phyloP scores from a whole-genome alignment of 2,329 filamentous ascomycete genomes.

The Grosmannia penicillata region DNA sequence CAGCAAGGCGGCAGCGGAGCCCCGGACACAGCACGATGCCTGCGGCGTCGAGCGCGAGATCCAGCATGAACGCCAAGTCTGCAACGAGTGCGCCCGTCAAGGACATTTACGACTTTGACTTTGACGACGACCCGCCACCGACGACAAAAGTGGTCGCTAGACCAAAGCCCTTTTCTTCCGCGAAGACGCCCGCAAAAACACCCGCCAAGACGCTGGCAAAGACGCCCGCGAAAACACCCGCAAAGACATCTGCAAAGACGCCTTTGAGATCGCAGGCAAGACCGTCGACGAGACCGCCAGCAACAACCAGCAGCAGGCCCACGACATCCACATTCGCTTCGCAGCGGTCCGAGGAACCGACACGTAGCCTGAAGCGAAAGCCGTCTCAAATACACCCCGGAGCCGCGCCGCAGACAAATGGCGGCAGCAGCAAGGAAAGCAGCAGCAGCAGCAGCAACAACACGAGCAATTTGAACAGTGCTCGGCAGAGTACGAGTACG shows the following conservation, averaged over 20 bases:
- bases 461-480: no score
- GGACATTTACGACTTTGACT: constrained; percentile 11
- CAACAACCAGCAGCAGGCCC: background rate
- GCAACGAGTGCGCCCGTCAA: constrained; percentile 3
- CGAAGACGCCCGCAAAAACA: constrained; percentile 1
- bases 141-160: constrained; percentile 1
- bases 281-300: background rate
- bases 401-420: background rate
- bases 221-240: background rate
- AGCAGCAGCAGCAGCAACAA: background rate
- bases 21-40: no score
- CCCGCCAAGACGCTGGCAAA: background rate
- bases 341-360: background rate
- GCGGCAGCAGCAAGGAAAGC: background rate
- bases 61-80: background rate
- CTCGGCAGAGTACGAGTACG: background rate
- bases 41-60: no score
- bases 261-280: background rate
- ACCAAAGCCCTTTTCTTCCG: background rate
- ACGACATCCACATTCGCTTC: no score
- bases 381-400: constrained; percentile 1
- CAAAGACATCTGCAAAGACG: constrained; percentile 1
- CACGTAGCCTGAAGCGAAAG: constrained; percentile 9
- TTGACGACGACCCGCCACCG: constrained; percentile 8
- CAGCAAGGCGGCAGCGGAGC: no score